Evolutionary conservation across 2,329 filamentous ascomycete species (phyloP).

Genomic region (Exophiala dermatitidis): DNA sequence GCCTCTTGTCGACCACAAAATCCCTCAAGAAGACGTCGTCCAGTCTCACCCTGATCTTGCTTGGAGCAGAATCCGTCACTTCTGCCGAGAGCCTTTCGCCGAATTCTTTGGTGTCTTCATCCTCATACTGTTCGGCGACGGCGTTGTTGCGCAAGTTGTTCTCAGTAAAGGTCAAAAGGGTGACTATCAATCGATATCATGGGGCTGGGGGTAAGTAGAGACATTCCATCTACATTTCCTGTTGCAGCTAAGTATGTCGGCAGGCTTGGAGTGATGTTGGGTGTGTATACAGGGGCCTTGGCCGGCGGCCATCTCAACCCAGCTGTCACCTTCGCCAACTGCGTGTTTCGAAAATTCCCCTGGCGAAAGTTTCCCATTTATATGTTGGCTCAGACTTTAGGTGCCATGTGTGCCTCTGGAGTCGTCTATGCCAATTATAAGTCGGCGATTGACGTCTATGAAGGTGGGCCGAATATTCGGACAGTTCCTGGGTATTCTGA

Average conservation of each 20-base stretch:
- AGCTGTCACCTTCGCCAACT: slow-evolving; percentile 63
- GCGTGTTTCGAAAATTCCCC: slow-evolving; percentile 60
- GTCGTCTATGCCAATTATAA: slow-evolving; percentile 59
- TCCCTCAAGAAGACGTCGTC: slow-evolving; percentile 28
- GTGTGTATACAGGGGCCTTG: slow-evolving; percentile 53
- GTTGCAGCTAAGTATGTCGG: neutral
- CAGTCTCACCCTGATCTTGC: slow-evolving; percentile 30
- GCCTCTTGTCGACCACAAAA: slow-evolving; percentile 31
- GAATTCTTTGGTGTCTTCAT: slow-evolving; percentile 65
- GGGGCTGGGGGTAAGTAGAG: slow-evolving; percentile 42
- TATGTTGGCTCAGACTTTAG: slow-evolving; percentile 57
- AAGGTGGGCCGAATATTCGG: slow-evolving; percentile 52
- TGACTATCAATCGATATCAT: slow-evolving; percentile 47
- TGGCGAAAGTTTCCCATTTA: slow-evolving; percentile 67
- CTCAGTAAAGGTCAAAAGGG: slow-evolving; percentile 46
- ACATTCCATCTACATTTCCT: neutral
- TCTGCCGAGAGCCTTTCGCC: slow-evolving; percentile 53
- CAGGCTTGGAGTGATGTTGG: slow-evolving; percentile 61
- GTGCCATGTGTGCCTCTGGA: slow-evolving; percentile 56
- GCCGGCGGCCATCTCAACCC: slow-evolving; percentile 63
- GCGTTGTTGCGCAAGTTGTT: slow-evolving; percentile 62
- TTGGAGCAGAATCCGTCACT: slow-evolving; percentile 50
- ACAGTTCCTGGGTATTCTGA: slow-evolving; percentile 47
- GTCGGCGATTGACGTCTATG: slow-evolving; percentile 57
- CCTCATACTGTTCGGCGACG: slow-evolving; percentile 62